These are phyloP conservation scores for Aspergillus ostianus DNA, from an alignment of 495 filamentous ascomycete species.

Conservation along the genomic window DNA sequence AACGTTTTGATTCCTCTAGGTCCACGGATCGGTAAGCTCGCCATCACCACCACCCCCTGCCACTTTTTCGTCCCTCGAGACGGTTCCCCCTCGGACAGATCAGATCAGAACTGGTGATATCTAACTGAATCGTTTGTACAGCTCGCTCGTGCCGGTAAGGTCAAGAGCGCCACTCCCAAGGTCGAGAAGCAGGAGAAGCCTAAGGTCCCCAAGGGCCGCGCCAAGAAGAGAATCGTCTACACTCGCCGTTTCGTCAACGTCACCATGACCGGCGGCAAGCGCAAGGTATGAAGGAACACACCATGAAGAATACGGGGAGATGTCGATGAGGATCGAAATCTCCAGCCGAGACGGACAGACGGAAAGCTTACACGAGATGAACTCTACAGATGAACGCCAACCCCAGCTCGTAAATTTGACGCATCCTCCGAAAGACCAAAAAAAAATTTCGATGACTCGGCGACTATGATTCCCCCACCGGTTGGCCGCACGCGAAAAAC, in stretches of 20 bases:
- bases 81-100: too few species aligned
- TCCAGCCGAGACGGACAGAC: not conserved
- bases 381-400: constrained; percentile 40
- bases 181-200: constrained; percentile 47
- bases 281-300: constrained; percentile 69
- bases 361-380: constrained; percentile 23
- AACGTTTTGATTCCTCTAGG: constrained; percentile 3
- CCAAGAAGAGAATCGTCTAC: constrained; percentile 96
- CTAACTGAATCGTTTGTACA: constrained; percentile 4
- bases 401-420: constrained; percentile 25
- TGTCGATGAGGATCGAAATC: too few species aligned
- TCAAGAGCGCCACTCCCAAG: constrained; percentile 91
- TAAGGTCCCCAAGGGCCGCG: constrained; percentile 87
- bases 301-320: not conserved
- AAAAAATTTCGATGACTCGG: not conserved
- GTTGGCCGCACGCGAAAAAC: not conserved
- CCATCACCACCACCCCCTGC: not conserved
- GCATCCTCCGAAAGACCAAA: not conserved
- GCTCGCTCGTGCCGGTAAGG: constrained; percentile 96
- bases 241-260: constrained; percentile 99
- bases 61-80: not conserved
- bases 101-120: not conserved
- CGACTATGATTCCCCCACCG: constrained; percentile 2
- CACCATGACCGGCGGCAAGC: constrained; percentile 97
- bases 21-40: constrained; percentile 10